Base-by-base conservation (phyloP, 2,329 filamentous ascomycete genomes). In the Phaeosphaeria sp. region DNA sequence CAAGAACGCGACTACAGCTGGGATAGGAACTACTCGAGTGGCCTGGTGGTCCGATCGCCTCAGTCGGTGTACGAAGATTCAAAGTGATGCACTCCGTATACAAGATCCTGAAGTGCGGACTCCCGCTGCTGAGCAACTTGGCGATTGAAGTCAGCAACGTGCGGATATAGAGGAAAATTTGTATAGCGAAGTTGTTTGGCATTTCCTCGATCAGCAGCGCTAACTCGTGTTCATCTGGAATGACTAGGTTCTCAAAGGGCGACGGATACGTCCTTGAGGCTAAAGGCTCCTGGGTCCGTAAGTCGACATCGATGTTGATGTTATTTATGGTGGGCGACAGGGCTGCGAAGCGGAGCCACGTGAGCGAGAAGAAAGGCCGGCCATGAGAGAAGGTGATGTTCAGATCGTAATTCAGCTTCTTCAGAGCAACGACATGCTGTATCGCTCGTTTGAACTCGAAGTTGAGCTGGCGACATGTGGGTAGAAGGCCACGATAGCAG, bases 81-180 rank as follows among this genome's bases (percentile, higher is more conserved):
- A 74, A 33, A 5, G 68, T 67, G 59, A 74, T 64, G 9, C 50
- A 55, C 49, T 74, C 71, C 1, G 63, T 69, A 18, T 71, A 73
- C 4, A 74, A 41, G 3, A 72, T 52, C 17, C 59, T 64, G 52
- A 70, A 71, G 17, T 50, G 47, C 1, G 64, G 44, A 21, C 71
- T 61, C 4, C 65, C 69, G 13, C 62, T 44, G 6, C 59, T 61
- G 9, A 72, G 61, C 1, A 74, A 58, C 18, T 66, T 69, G 6
- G 69, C 69, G 0, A 73, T 54, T 1, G 69, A 64, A 50, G 72
- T 72, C 20, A 74, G 60, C 11, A 74, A 58, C 20, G 73, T 72
- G 3, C 70, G 68, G 43, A 72, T 67, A 57, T 74, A 74, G 43
- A 73, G 68, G 55, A 74, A 74, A 2, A 74, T 55, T 33, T 72